These are phyloP conservation scores for Yamadazyma takamatsuzukensis DNA, from an alignment of 805 yeast genomes.

Conservation along the genomic window DNA sequence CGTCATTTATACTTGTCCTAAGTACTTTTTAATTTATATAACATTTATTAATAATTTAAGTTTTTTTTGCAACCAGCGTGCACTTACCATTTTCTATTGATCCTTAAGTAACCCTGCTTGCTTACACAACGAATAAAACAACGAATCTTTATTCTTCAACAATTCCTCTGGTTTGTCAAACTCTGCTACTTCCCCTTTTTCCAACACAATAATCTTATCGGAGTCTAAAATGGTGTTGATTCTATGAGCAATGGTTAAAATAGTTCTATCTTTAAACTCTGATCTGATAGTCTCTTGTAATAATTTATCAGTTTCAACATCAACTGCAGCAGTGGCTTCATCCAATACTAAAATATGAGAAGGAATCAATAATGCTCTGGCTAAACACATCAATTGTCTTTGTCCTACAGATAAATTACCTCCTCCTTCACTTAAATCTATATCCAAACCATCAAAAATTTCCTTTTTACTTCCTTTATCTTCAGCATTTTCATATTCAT, in stretches of 20 bases:
- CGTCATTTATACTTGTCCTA: too few relatives aligned
- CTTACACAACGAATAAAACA: constrained; percentile 76
- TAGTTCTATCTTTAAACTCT: constrained; percentile 73
- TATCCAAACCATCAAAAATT: constrained; percentile 28
- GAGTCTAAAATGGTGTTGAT: constrained; percentile 79
- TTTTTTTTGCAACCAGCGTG: too few relatives aligned
- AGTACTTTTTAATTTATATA: too few relatives aligned
- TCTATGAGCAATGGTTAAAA: constrained; percentile 82
- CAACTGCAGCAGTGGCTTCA: constrained; percentile 89
- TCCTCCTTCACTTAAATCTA: constrained; percentile 42
- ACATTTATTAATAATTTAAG: too few relatives aligned
- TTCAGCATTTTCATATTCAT: constrained; percentile 19
- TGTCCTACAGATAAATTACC: constrained; percentile 51
- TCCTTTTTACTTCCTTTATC: constrained; percentile 8
- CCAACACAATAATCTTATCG: constrained; percentile 72
- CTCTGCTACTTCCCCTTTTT: constrained; percentile 71
- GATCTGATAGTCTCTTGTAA: constrained; percentile 74
- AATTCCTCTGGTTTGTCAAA: constrained; percentile 70
- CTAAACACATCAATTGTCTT: constrained; percentile 66
- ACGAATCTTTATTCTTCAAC: constrained; percentile 59
- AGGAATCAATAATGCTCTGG: constrained; percentile 68
- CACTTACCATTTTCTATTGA: too few relatives aligned
- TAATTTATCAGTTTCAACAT: constrained; percentile 76
- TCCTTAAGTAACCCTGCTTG: constrained; percentile 71
- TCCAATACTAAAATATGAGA: constrained; percentile 62